These are phyloP conservation scores for Euptelea pleiosperma DNA, from an alignment of 164 flowering plant species.

Conservation along the genomic window DNA sequence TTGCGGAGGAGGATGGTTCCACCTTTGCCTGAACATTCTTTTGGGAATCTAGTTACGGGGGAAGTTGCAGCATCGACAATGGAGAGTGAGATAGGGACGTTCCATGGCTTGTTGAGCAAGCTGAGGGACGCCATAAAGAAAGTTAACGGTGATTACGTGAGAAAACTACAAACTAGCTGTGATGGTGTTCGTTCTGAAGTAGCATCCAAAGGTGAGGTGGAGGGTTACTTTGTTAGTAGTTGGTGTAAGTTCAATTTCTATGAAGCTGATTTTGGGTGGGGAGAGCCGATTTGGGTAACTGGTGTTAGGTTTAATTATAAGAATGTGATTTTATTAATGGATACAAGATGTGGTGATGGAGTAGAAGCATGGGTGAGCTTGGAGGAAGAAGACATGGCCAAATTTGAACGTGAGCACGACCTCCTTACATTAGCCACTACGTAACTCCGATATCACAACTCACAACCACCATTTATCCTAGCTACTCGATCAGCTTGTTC, in stretches of 20 bases:
- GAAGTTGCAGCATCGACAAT: slow-evolving; percentile 14
- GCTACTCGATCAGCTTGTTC: too few relatives aligned
- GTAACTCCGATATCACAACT: too few relatives aligned
- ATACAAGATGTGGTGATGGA: slow-evolving; percentile 20
- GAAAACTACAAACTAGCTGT: not conserved
- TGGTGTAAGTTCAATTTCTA: slow-evolving; percentile 31
- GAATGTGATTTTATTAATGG: slow-evolving; percentile 18
- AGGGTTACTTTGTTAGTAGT: slow-evolving; percentile 16
- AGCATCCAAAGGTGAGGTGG: slow-evolving; percentile 7
- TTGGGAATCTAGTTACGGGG: slow-evolving; percentile 39
- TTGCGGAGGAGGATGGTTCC: slow-evolving; percentile 32
- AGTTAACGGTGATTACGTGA: slow-evolving; percentile 10
- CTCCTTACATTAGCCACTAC: slow-evolving; percentile 11
- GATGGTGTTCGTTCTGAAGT: not conserved
- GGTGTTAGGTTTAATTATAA: not conserved
- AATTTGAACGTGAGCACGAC: slow-evolving; percentile 9
- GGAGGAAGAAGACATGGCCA: slow-evolving; percentile 13
- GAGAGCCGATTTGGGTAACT: slow-evolving; percentile 36
- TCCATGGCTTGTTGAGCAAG: slow-evolving; percentile 8
- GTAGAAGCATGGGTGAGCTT: slow-evolving; percentile 24
- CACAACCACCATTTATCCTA: too few relatives aligned
- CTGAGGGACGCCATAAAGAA: slow-evolving; percentile 13
- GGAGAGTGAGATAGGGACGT: not conserved
- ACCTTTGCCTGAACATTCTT: slow-evolving; percentile 20
- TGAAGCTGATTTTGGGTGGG: slow-evolving; percentile 47